Evolutionary conservation across 345 rosid genomes (phyloP), one percentile per base, ranked within the genome.

Genomic region (Streptanthus diversifolius): DNA sequence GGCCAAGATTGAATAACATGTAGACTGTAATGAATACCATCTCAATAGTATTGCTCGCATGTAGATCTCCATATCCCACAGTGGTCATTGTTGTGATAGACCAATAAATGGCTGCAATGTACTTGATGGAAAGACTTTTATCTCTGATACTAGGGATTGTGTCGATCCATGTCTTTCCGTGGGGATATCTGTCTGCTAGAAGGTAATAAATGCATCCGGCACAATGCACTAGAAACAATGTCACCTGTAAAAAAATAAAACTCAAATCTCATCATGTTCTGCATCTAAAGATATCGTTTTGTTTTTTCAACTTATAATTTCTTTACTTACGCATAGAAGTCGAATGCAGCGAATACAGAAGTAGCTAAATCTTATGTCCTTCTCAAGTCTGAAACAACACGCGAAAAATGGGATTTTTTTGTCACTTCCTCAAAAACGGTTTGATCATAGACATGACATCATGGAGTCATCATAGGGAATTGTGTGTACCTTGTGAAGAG

Each of bases 21-120:
- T 88, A 93, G 81, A 84, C 80, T 40, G 81, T 85, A 43, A 85
- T 88, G 77, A 91, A 91, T 44, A 84, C 64, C 97, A 91, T 93
- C 73, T 93, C 98, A 43, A 76, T 62, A 66, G 87, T 78, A 80
- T 93, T 93, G 37, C 84, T 92, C 12, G 97, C 98, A 40, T 91
- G 98, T 8, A 93, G 87, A 67, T 93, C 98, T 3, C 98, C 98
- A 63, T 93, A 93, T 14, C 98, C 98, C 6, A 93, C 97, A 1
- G 98, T 93, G 47, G 89, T 89, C 98, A 93, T 91, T 79, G 98
- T 93, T 66, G 98, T 93, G 70, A 88, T 78, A 33, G 98, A 91
- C 98, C 98, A 93, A 47, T 93, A 93, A 45, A 93, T 56, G 8
- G 98, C 88, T 3, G 89, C 83, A 58, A 93, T 85, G 54, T 93